Percentiles rank a stretch among this genome's conserved stretches.
Evolutionary conservation across 2,329 filamentous ascomycete species (phyloP).

Genomic region (Cercospora zeina): DNA sequence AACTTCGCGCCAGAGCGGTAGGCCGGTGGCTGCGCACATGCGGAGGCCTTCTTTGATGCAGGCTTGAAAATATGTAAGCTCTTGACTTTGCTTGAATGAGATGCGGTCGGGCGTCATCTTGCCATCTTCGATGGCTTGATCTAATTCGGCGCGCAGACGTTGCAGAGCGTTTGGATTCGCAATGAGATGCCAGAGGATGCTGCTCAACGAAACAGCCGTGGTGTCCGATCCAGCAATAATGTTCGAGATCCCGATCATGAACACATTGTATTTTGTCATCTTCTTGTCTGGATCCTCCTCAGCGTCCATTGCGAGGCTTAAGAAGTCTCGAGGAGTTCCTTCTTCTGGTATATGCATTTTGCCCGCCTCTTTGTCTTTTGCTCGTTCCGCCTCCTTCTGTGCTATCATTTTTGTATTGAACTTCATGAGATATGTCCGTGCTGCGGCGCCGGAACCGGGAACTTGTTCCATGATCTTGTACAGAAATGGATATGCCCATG

Average conservation of each 20-base stretch:
- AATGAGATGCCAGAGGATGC: constrained; percentile 39
- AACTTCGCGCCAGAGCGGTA: constrained; percentile 27
- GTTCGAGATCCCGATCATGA: constrained; percentile 28
- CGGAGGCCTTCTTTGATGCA: constrained; percentile 36
- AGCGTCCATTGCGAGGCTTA: constrained; percentile 27
- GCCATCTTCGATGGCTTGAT: constrained; percentile 19
- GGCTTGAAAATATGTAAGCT: constrained; percentile 47
- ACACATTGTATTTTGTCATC: constrained; percentile 28
- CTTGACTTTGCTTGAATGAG: constrained; percentile 39
- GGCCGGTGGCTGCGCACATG: constrained; percentile 28
- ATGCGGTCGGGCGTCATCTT: constrained; percentile 31
- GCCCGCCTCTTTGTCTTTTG: constrained; percentile 12
- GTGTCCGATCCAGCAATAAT: constrained; percentile 40
- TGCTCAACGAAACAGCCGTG: constrained; percentile 40
- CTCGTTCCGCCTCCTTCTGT: constrained; percentile 16
- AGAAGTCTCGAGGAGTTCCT: constrained; percentile 24
- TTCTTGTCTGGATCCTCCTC: constrained; percentile 26
- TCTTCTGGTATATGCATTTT: constrained; percentile 18
- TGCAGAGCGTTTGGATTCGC: constrained; percentile 32
- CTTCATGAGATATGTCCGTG: constrained; percentile 20
- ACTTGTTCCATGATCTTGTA: constrained; percentile 24
- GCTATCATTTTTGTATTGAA: constrained; percentile 21
- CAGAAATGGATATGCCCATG: constrained; percentile 25
- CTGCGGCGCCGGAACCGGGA: constrained; percentile 23
- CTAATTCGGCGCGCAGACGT: constrained; percentile 32